These are phyloP conservation scores for Komagataella phaffii DNA, from an alignment of 805 yeast species.

Conservation along the genomic window DNA sequence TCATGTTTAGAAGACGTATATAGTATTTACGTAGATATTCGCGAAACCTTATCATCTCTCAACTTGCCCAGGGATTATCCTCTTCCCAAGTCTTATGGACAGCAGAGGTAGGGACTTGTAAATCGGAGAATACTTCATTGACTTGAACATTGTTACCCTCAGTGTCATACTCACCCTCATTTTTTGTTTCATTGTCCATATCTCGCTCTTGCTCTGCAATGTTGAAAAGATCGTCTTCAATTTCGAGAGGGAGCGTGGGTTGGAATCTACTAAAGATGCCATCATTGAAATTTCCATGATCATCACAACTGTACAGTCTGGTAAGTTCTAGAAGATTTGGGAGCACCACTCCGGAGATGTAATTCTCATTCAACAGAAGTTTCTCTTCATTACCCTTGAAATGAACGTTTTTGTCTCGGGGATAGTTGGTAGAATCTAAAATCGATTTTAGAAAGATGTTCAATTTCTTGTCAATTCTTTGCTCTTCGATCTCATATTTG, in stretches of 20 bases:
- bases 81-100: constrained; percentile 43
- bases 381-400: constrained; percentile 12
- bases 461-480: constrained; percentile 42
- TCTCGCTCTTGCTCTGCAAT: constrained; percentile 26
- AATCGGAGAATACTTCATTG: constrained; percentile 33
- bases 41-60: background rate
- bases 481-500: constrained; percentile 75
- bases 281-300: constrained; percentile 40
- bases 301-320: constrained; percentile 64
- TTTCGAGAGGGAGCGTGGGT: constrained; percentile 59
- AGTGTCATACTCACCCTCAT: constrained; percentile 8
- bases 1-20: background rate
- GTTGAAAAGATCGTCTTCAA: constrained; percentile 63
- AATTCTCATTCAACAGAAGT: constrained; percentile 36
- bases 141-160: constrained; percentile 16
- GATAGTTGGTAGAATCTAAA: constrained; percentile 6
- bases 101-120: constrained; percentile 33
- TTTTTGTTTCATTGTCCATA: background rate
- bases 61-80: constrained; percentile 49
- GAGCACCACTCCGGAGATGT: constrained; percentile 41
- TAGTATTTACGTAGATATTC: background rate
- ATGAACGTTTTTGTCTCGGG: constrained; percentile 5
- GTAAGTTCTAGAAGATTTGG: constrained; percentile 70
- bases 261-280: constrained; percentile 43
- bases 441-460: constrained; percentile 26